phyloP scores from a whole-genome alignment of 805 yeast species.

The Blastobotrys attinorum region DNA sequence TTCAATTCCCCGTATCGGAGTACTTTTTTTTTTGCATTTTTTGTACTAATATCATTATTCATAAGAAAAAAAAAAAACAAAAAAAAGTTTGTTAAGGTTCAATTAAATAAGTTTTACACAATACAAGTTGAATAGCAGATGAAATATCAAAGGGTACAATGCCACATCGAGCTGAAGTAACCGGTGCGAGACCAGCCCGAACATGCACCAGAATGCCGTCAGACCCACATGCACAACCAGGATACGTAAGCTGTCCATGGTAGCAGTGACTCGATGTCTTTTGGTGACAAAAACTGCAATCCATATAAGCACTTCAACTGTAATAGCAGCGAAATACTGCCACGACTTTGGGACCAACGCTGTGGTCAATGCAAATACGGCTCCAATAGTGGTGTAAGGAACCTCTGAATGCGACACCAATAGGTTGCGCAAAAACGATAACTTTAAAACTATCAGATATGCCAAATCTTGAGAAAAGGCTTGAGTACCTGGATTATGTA shows the following conservation, averaged over 20 bases:
- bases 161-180: neutral
- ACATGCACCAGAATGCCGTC: neutral
- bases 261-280: too few relatives aligned
- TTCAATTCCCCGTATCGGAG: conserved; percentile 75
- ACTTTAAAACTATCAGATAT: neutral
- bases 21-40: conserved; percentile 2
- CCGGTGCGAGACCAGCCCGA: neutral
- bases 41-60: too few relatives aligned
- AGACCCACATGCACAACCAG: neutral
- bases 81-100: too few relatives aligned
- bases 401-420: neutral
- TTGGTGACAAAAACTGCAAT: too few relatives aligned
- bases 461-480: neutral
- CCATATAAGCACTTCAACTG: too few relatives aligned
- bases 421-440: neutral
- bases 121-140: neutral
- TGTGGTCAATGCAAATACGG: neutral
- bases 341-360: neutral
- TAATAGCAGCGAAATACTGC: too few relatives aligned
- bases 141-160: neutral
- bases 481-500: neutral
- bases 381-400: neutral
- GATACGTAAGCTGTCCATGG: neutral
- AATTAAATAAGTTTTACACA: neutral
- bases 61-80: too few relatives aligned